A percentile compares a stretch with the other conserved stretches of the same genome.
phyloP scores from a whole-genome alignment of 345 rosid species.

The Gossypium longicalyx region DNA sequence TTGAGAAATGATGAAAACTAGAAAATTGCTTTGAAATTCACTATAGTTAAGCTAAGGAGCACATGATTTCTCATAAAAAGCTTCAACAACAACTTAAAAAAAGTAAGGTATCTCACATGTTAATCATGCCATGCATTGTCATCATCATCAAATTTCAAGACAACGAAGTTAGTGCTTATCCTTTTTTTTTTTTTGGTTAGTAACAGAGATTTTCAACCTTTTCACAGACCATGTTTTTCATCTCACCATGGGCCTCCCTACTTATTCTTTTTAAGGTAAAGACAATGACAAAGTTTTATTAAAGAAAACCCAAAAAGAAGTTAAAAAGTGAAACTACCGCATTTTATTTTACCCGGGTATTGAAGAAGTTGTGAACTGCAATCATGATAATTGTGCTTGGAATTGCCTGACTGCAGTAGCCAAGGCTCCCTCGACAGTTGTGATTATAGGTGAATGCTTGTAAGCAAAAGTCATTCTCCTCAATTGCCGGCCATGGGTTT shows the following conservation, averaged over 20 bases:
- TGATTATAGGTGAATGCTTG: slow-evolving; percentile 73
- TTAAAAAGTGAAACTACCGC: too few species aligned
- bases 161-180: slow-evolving; percentile 7
- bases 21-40: too few species aligned
- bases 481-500: slow-evolving; percentile 74
- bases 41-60: background rate
- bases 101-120: background rate
- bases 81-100: background rate
- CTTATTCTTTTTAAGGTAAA: background rate
- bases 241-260: background rate
- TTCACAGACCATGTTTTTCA: background rate
- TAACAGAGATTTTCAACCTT: background rate
- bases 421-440: slow-evolving; percentile 88
- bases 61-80: background rate
- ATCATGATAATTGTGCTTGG: slow-evolving; percentile 54
- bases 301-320: background rate
- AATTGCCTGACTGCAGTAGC: slow-evolving; percentile 80
- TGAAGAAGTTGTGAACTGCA: slow-evolving; percentile 87
- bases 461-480: slow-evolving; percentile 95
- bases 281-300: background rate
- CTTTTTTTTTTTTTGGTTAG: background rate
- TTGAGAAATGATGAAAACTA: background rate
- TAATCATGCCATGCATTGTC: background rate
- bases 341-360: slow-evolving; percentile 21
- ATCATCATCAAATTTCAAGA: background rate